phyloP scores from a whole-genome alignment of 2,329 filamentous ascomycete genomes.

The Apiospora aurea region DNA sequence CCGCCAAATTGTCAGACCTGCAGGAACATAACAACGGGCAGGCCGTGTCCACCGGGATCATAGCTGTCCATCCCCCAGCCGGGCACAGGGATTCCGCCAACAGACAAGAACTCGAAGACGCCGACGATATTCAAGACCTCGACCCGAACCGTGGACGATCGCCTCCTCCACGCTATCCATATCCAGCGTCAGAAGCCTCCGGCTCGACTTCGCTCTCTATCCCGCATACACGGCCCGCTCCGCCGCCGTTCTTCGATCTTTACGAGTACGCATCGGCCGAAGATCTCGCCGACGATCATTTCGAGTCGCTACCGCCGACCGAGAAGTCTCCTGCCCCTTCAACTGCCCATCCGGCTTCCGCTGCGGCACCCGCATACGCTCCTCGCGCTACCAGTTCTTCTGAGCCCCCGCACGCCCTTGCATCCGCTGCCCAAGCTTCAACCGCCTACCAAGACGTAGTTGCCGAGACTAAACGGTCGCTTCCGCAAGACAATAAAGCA shows the following conservation, averaged over 20 bases:
- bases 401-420: constrained; percentile 33
- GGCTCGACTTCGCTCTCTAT: constrained; percentile 49
- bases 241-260: constrained; percentile 68
- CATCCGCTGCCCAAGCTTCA: constrained; percentile 41
- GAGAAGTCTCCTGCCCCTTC: constrained; percentile 30
- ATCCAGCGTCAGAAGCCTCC: constrained; percentile 63
- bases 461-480: constrained; percentile 83
- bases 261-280: constrained; percentile 49
- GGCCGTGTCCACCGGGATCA: constrained; percentile 51
- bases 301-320: constrained; percentile 1
- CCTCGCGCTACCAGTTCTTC: constrained; percentile 49
- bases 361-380: constrained; percentile 64
- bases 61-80: constrained; percentile 36
- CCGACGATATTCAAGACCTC: constrained; percentile 43
- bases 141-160: constrained; percentile 50
- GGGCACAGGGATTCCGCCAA: constrained; percentile 18
- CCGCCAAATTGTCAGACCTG: constrained; percentile 58
- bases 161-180: constrained; percentile 68
- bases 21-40: constrained; percentile 53
- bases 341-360: constrained; percentile 35
- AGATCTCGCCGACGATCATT: constrained; percentile 32
- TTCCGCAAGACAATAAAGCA: constrained; percentile 82
- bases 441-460: constrained; percentile 57
- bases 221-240: constrained; percentile 48
- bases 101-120: constrained; percentile 33